phyloP scores from a whole-genome alignment of 441 rosid genomes.

The Hura crepitans region DNA sequence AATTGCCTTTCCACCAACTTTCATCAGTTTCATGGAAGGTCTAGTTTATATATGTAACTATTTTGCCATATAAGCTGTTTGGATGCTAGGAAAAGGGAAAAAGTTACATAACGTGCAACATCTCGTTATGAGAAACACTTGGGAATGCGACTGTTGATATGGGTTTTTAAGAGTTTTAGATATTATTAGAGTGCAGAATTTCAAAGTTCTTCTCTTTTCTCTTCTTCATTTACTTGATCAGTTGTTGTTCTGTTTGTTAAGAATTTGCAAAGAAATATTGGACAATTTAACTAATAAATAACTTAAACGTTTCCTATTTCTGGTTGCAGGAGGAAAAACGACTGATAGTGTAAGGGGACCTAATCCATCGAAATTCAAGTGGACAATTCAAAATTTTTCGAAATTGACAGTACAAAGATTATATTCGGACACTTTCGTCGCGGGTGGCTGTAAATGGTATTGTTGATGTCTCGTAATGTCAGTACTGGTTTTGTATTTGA shows the following conservation, averaged over 20 bases:
- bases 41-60: background rate
- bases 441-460: slow-evolving; percentile 13
- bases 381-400: slow-evolving; percentile 9
- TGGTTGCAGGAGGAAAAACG: background rate
- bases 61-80: background rate
- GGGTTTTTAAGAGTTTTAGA: no score
- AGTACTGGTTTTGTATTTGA: background rate
- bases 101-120: no score
- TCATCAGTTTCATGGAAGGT: slow-evolving; percentile 2
- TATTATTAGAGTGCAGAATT: no score
- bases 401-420: background rate
- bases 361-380: background rate
- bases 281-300: no score
- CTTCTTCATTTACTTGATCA: no score
- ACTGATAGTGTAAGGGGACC: background rate
- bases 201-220: no score
- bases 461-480: background rate
- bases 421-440: slow-evolving; percentile 5
- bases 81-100: background rate
- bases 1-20: background rate
- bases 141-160: no score
- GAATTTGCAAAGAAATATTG: no score
- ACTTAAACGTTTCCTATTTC: background rate
- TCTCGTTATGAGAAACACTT: no score
- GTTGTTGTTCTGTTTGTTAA: no score